Evolutionary conservation across 495 filamentous ascomycete genomes (phyloP).

Genomic region (Staphylotrichum tortipilum): DNA sequence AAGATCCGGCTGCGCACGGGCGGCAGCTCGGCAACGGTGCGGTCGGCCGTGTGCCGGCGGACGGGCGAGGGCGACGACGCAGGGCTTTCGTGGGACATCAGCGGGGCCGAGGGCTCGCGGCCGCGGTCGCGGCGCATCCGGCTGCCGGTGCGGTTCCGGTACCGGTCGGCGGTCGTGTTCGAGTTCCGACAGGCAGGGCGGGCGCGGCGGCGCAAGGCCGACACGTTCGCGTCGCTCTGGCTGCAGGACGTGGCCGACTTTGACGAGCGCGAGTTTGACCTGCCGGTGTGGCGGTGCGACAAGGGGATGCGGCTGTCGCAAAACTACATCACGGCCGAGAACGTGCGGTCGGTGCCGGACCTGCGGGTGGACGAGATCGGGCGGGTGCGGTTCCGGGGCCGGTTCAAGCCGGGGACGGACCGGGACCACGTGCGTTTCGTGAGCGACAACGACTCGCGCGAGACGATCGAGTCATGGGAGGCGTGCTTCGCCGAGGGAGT

Average conservation of each 20-base stretch:
- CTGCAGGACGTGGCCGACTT: constrained; percentile 75
- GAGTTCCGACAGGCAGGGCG: constrained; percentile 64
- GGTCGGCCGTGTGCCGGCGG: constrained; percentile 46
- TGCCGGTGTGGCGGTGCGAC: constrained; percentile 80
- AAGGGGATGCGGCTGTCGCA: constrained; percentile 67
- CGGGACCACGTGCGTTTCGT: constrained; percentile 77
- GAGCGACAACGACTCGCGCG: constrained; percentile 76
- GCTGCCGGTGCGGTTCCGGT: constrained; percentile 81
- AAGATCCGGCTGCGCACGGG: constrained; percentile 79
- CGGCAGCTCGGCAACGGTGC: constrained; percentile 67
- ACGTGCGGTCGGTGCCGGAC: constrained; percentile 56
- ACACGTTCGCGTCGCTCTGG: constrained; percentile 76
- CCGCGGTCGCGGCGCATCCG: constrained; percentile 39
- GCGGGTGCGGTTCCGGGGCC: constrained; percentile 64
- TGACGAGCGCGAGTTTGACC: constrained; percentile 62
- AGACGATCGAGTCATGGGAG: constrained; percentile 93
- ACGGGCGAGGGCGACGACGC: constrained; percentile 51
- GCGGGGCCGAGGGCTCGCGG: constrained; percentile 39
- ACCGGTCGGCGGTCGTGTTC: constrained; percentile 79
- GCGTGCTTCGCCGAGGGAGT: constrained; percentile 82
- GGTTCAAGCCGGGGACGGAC: constrained; percentile 86
- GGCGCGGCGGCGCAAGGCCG: constrained; percentile 55
- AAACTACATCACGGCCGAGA: constrained; percentile 78
- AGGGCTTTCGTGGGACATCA: constrained; percentile 60
- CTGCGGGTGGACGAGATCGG: constrained; percentile 64